Evolutionary conservation across 2,329 filamentous ascomycete species (phyloP).

Genomic region (Diaporthe ilicicola): DNA sequence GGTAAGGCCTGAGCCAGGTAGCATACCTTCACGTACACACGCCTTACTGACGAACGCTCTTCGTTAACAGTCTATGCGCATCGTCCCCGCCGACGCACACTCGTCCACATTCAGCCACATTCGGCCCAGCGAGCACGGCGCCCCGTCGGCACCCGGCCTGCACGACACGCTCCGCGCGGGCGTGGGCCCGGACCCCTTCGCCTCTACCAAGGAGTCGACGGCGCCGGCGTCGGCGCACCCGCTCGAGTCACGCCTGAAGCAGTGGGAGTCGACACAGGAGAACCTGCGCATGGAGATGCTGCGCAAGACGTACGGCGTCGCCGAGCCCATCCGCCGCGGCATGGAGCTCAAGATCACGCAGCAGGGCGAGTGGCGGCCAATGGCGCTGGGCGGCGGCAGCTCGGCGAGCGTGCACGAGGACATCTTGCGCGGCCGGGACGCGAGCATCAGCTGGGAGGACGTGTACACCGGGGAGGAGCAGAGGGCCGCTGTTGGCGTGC

Average conservation of each 20-base stretch:
- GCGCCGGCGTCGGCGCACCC: slow-evolving; percentile 79
- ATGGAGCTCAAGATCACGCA: slow-evolving; percentile 95
- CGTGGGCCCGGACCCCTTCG: slow-evolving; percentile 69
- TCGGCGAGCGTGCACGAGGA: slow-evolving; percentile 83
- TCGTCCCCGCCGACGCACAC: slow-evolving; percentile 78
- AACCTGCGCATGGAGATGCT: slow-evolving; percentile 87
- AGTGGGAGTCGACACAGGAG: slow-evolving; percentile 92
- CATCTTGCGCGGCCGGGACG: slow-evolving; percentile 82
- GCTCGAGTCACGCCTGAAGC: slow-evolving; percentile 86
- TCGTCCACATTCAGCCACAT: slow-evolving; percentile 72
- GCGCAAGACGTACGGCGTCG: slow-evolving; percentile 87
- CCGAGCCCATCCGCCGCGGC: slow-evolving; percentile 87
- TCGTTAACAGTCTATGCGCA: slow-evolving; percentile 78
- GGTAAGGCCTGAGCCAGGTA: slow-evolving; percentile 51
- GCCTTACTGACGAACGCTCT: slow-evolving; percentile 35
- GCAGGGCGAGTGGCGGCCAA: slow-evolving; percentile 81
- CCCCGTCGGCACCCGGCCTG: slow-evolving; percentile 90
- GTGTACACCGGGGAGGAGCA: slow-evolving; percentile 84
- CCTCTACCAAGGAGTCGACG: slow-evolving; percentile 51
- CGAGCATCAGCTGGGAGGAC: slow-evolving; percentile 89
- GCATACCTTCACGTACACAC: slow-evolving; percentile 13
- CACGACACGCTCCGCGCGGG: slow-evolving; percentile 93
- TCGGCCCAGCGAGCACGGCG: slow-evolving; percentile 65
- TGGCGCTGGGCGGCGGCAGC: slow-evolving; percentile 68
- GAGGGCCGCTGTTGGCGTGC: slow-evolving; percentile 75